phyloP scores from a whole-genome alignment of 306 rosid species.

The Cicer arietinum region DNA sequence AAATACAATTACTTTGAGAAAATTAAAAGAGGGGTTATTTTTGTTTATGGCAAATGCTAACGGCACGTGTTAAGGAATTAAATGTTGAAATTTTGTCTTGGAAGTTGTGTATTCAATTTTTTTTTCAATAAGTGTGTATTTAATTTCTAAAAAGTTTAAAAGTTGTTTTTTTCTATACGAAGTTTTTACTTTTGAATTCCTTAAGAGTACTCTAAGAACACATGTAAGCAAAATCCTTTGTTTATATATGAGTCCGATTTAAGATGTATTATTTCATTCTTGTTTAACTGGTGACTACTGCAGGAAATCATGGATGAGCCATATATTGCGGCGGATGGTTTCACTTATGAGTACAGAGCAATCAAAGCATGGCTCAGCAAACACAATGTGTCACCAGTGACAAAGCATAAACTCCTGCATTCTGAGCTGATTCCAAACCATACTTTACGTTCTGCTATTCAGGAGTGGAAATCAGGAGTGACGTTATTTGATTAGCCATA shows the following conservation, averaged over 20 bases:
- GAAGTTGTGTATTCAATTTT: too few species aligned
- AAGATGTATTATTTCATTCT: neutral
- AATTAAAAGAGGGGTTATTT: too few species aligned
- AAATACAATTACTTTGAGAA: too few species aligned
- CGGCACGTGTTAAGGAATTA: too few species aligned
- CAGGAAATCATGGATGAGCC: conserved; percentile 96
- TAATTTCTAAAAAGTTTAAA: too few species aligned
- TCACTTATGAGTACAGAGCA: conserved; percentile 81
- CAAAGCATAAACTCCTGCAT: conserved; percentile 67
- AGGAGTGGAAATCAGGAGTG: conserved; percentile 73
- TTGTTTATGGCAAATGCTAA: too few species aligned
- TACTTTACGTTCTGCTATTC: conserved; percentile 82
- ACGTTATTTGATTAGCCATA: conserved; percentile 39
- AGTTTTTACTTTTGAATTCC: too few species aligned
- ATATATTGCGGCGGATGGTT: conserved; percentile 86
- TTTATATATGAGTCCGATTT: neutral
- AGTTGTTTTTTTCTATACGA: too few species aligned
- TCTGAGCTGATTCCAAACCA: conserved; percentile 72
- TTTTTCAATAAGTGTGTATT: too few species aligned
- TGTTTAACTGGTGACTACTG: conserved; percentile 37
- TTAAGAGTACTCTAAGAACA: too few species aligned
- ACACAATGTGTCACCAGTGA: conserved; percentile 77
- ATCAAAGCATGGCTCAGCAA: conserved; percentile 89
- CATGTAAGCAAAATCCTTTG: too few species aligned
- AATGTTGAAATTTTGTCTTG: too few species aligned